These are phyloP conservation scores for Trichophaea hybrida DNA, from an alignment of 2,329 filamentous ascomycete genomes.

Conservation along the genomic window DNA sequence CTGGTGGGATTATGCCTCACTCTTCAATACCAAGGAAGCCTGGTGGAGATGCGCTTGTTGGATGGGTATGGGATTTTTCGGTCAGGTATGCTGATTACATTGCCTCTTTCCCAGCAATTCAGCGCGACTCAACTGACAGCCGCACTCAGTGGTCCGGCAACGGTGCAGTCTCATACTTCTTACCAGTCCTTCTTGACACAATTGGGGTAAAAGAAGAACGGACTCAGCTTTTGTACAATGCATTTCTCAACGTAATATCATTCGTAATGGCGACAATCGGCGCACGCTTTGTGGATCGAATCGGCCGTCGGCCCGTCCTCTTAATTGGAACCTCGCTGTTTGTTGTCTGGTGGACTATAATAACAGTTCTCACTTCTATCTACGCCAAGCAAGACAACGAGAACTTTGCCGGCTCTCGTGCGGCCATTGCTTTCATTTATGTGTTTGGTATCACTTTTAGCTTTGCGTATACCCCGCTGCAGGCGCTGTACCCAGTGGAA, in stretches of 20 bases:
- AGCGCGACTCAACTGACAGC: too few relatives aligned
- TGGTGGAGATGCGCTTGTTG: slow-evolving; percentile 38
- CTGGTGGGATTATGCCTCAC: slow-evolving; percentile 42
- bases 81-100: slow-evolving; percentile 33
- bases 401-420: slow-evolving; percentile 27
- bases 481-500: slow-evolving; percentile 37
- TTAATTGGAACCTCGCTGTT: slow-evolving; percentile 34
- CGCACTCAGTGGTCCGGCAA: slow-evolving; percentile 27
- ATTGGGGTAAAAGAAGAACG: slow-evolving; percentile 29
- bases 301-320: slow-evolving; percentile 36
- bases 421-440: slow-evolving; percentile 34
- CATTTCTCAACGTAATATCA: slow-evolving; percentile 29
- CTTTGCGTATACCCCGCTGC: slow-evolving; percentile 35
- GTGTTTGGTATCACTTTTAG: slow-evolving; percentile 31
- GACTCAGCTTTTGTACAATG: slow-evolving; percentile 29
- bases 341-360: slow-evolving; percentile 33
- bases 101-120: slow-evolving; percentile 33
- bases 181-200: slow-evolving; percentile 34
- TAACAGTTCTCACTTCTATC: slow-evolving; percentile 33
- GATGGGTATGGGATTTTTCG: slow-evolving; percentile 34
- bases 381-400: slow-evolving; percentile 30
- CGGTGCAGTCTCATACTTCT: slow-evolving; percentile 27
- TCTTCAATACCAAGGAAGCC: slow-evolving; percentile 36
- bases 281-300: slow-evolving; percentile 29
- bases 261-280: slow-evolving; percentile 29